Conservation (phyloP, 306 rosid genomes). For the Trifolium pratense region DNA sequence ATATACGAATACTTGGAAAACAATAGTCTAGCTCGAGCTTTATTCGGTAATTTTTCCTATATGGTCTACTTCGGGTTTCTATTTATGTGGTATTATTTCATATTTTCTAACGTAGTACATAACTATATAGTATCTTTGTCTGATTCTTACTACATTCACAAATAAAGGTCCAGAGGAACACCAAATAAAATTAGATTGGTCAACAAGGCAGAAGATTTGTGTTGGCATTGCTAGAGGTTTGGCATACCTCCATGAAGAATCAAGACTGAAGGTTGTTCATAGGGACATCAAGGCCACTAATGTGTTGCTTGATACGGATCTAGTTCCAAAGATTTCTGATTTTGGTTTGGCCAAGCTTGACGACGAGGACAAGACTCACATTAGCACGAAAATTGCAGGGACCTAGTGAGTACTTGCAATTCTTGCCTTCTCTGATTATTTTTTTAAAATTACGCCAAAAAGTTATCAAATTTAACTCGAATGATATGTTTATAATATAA, state of each 20-base stretch:
- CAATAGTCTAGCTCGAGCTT: conserved; percentile 55
- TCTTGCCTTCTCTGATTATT: background rate
- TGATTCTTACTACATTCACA: background rate
- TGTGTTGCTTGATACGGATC: conserved; percentile 38
- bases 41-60: conserved; percentile 46
- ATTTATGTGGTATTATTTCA: background rate
- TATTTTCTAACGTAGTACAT: background rate
- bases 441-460: background rate
- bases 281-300: conserved; percentile 71
- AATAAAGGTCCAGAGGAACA: conserved; percentile 33
- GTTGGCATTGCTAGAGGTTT: conserved; percentile 65
- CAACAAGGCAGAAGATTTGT: conserved; percentile 60
- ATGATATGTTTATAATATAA: background rate
- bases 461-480: background rate
- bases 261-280: conserved; percentile 64
- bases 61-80: background rate
- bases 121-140: background rate
- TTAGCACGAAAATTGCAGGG: conserved; percentile 61
- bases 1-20: conserved; percentile 64
- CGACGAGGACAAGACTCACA: conserved; percentile 46
- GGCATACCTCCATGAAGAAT: conserved; percentile 67
- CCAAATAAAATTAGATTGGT: conserved; percentile 48
- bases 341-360: conserved; percentile 69
- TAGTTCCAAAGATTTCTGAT: conserved; percentile 60
- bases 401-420: conserved; percentile 35